Evolutionary conservation across 2,329 filamentous ascomycete genomes (phyloP).

Genomic region (Ophiobolus disseminans): DNA sequence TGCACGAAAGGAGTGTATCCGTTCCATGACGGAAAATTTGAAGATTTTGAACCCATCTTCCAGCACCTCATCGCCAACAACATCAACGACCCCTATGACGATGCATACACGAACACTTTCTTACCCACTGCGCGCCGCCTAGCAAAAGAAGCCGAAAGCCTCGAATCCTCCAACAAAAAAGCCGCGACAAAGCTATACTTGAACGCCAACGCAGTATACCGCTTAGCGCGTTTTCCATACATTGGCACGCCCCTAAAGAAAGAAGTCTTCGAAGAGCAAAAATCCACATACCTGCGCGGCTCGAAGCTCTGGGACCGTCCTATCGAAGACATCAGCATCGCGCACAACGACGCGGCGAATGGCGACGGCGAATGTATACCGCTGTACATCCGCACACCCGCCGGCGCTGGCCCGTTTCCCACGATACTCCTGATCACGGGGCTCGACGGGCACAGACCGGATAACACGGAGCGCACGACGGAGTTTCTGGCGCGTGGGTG

Average conservation of each 20-base stretch:
- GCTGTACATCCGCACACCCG: conserved; percentile 68
- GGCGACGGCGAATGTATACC: conserved; percentile 65
- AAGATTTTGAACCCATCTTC: conserved; percentile 72
- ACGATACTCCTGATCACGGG: conserved; percentile 63
- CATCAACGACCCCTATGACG: conserved; percentile 69
- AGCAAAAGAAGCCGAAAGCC: conserved; percentile 53
- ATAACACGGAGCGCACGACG: conserved; percentile 52
- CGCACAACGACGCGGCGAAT: conserved; percentile 60
- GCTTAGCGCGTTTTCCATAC: conserved; percentile 73
- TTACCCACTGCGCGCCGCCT: conserved; percentile 66
- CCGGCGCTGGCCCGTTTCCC: conserved; percentile 51
- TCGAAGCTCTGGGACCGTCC: conserved; percentile 56
- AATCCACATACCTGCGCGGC: conserved; percentile 66
- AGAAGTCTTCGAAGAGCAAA: conserved; percentile 70
- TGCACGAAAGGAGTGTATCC: conserved; percentile 64
- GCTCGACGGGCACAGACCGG: conserved; percentile 65
- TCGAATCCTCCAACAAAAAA: conserved; percentile 48
- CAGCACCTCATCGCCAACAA: conserved; percentile 53
- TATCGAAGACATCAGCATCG: conserved; percentile 66
- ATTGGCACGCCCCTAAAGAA: conserved; percentile 60
- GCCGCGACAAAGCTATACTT: conserved; percentile 68
- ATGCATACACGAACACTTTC: conserved; percentile 69
- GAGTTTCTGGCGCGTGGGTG: conserved; percentile 57
- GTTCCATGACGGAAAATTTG: conserved; percentile 73
- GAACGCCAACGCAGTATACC: conserved; percentile 74